Evolutionary conservation across 352 stramenopile species (phyloP).

Genomic region (Phytopythium sindhum): DNA sequence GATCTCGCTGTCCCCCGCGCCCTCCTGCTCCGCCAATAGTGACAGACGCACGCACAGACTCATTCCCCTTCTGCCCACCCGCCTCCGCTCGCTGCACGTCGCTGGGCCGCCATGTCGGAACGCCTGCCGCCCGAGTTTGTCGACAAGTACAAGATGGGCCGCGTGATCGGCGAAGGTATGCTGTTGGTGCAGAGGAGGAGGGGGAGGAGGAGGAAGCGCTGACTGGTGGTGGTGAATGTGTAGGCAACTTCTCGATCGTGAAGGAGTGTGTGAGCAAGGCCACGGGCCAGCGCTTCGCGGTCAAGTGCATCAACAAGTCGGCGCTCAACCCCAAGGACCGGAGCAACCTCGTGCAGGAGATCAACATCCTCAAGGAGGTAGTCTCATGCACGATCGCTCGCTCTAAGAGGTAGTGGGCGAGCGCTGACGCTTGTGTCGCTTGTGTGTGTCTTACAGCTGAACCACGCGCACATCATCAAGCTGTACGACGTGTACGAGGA

Average conservation of each 20-base stretch:
- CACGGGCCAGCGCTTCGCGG: constrained; percentile 54
- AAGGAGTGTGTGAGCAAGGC: constrained; percentile 61
- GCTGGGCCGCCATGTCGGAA: constrained; percentile 35
- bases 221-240: not conserved
- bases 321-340: constrained; percentile 77
- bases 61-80: not conserved
- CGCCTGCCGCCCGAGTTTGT: constrained; percentile 50
- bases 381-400: not conserved
- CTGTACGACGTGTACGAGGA: constrained; percentile 84
- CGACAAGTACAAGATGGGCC: constrained; percentile 81
- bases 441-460: constrained; percentile 27
- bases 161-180: constrained; percentile 65
- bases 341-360: constrained; percentile 77
- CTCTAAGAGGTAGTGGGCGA: not conserved
- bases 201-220: not conserved
- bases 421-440: not conserved
- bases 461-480: constrained; percentile 89
- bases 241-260: constrained; percentile 85
- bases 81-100: not conserved
- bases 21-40: not conserved
- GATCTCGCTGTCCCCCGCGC: not conserved
- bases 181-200: too few relatives aligned
- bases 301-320: constrained; percentile 86
- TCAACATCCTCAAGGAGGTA: constrained; percentile 73
- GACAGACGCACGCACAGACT: not conserved